Evolutionary conservation across 1,139 yeast genomes (phyloP), one percentile per base, ranked within the genome.

Genomic region (Kurtzmaniella quercitrusa): DNA sequence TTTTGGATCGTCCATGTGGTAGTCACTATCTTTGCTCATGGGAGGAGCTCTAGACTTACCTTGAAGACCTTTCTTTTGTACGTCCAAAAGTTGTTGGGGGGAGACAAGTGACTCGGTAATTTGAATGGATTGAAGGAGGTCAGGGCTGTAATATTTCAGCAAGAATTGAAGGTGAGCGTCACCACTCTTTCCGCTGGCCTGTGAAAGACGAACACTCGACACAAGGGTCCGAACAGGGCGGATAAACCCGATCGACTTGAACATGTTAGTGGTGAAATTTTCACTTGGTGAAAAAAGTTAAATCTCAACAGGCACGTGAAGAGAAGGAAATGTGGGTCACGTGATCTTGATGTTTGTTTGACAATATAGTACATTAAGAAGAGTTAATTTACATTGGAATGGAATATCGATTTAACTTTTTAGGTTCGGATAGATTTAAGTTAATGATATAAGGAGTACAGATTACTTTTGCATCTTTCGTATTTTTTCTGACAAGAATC

Each of bases 121-220:
- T 53, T 86, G 71, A 53, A 91, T 88, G 44, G 95, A 81, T 56
- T 88, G 85, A 49, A 91, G 76, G 42, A 89, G 71, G 45, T 82
- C 84, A 22, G 88, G 88, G 8, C 88, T 78, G 60, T 88, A 88
- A 66, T 80, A 88, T 57, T 86, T 77, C 39, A 78, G 66, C 50
- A 88, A 74, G 49, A 76, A 77, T 40, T 80, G 76, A 48, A 82
- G 53, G 61, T 86, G 94, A 46, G 71, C 58, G 21, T 58, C 53
- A 11, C 56, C 53, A 45, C 62, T 64, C 14, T 21, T 22, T 18
- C 34, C 15, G 26, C 8, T 18, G 16, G 17, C 16, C 22, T 19
- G 15, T 15, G 20, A 12, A 8, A 34, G 22, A 3, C 39, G 28
- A 4, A 21, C 20, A 18, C 37, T 26, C 18, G 38, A 33, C 17